phyloP scores from a whole-genome alignment of 805 yeast genomes.

The Kazachstania psychrophila region DNA sequence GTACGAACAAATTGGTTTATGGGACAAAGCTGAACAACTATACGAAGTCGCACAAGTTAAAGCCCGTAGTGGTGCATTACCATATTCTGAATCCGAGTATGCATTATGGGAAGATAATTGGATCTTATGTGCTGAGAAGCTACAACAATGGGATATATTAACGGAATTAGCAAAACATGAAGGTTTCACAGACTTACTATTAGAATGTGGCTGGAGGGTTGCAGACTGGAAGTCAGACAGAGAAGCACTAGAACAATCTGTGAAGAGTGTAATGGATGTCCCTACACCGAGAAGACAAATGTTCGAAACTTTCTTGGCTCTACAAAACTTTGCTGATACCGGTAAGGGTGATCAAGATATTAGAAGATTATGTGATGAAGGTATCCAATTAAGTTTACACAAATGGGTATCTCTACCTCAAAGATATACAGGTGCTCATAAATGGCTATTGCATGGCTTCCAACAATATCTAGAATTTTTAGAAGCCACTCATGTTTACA shows the following conservation, averaged over 20 bases:
- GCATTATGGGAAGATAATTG: slow-evolving; percentile 98
- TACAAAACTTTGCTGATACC: slow-evolving; percentile 90
- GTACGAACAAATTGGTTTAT: slow-evolving; percentile 87
- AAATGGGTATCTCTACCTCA: slow-evolving; percentile 88
- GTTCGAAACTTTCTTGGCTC: slow-evolving; percentile 84
- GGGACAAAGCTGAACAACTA: slow-evolving; percentile 88
- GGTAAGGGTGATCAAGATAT: slow-evolving; percentile 79
- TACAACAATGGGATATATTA: slow-evolving; percentile 96
- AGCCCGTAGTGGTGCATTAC: slow-evolving; percentile 89
- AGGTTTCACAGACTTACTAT: slow-evolving; percentile 85
- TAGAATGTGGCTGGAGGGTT: slow-evolving; percentile 99
- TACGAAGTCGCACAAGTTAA: slow-evolving; percentile 96
- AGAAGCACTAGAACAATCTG: slow-evolving; percentile 89
- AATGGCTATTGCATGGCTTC: slow-evolving; percentile 83
- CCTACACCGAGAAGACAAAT: slow-evolving; percentile 96
- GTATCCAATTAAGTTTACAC: slow-evolving; percentile 81
- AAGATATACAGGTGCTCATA: slow-evolving; percentile 70
- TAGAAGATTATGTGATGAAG: slow-evolving; percentile 85
- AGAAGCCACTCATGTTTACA: slow-evolving; percentile 93
- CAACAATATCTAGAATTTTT: slow-evolving; percentile 95
- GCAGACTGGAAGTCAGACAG: slow-evolving; percentile 97
- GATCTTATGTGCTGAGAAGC: slow-evolving; percentile 92
- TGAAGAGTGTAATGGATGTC: slow-evolving; percentile 94
- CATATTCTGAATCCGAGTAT: slow-evolving; percentile 92
- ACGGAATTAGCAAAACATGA: slow-evolving; percentile 97